Evolutionary conservation across 2,329 filamentous ascomycete species (phyloP).

Genomic region (Pyrenophora graminea): DNA sequence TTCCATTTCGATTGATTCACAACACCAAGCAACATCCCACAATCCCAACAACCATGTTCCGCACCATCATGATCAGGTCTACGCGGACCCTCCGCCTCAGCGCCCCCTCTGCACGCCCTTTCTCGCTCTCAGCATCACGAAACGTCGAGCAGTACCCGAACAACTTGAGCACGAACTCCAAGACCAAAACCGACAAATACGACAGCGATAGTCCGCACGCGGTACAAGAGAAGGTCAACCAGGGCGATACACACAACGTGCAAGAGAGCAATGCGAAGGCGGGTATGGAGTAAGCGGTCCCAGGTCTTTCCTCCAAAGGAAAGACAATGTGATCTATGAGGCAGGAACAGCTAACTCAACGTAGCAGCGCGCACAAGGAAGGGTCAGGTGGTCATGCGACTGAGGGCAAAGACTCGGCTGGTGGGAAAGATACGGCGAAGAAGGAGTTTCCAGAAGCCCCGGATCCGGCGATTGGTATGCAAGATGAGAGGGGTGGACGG

Average conservation of each 20-base stretch:
- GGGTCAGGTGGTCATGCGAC: conserved; percentile 50
- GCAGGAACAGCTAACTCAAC: too few species aligned
- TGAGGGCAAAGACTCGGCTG: conserved; percentile 43
- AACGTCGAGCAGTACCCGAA: conserved; percentile 20
- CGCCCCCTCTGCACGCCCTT: conserved; percentile 12
- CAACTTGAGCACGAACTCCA: conserved; percentile 24
- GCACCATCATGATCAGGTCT: conserved; percentile 14
- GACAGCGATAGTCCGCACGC: conserved; percentile 33
- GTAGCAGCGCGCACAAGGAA: conserved; percentile 27
- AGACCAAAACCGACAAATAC: conserved; percentile 30
- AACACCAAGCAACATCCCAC: neutral
- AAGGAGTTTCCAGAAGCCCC: conserved; percentile 55
- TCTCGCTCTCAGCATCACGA: conserved; percentile 21
- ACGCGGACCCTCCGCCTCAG: conserved; percentile 8
- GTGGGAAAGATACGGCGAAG: conserved; percentile 49
- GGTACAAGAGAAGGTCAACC: conserved; percentile 31
- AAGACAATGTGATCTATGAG: too few species aligned
- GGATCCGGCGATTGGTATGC: conserved; percentile 54
- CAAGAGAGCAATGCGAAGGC: conserved; percentile 37
- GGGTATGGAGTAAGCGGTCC: conserved; percentile 40
- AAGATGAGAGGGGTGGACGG: conserved; percentile 55
- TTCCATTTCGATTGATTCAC: neutral
- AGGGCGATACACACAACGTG: conserved; percentile 43
- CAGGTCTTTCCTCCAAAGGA: too few species aligned
- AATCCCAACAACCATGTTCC: conserved; percentile 13